These are phyloP conservation scores for Sphaceloma murrayae DNA, from an alignment of 2,329 filamentous ascomycete species.

Conservation along the genomic window DNA sequence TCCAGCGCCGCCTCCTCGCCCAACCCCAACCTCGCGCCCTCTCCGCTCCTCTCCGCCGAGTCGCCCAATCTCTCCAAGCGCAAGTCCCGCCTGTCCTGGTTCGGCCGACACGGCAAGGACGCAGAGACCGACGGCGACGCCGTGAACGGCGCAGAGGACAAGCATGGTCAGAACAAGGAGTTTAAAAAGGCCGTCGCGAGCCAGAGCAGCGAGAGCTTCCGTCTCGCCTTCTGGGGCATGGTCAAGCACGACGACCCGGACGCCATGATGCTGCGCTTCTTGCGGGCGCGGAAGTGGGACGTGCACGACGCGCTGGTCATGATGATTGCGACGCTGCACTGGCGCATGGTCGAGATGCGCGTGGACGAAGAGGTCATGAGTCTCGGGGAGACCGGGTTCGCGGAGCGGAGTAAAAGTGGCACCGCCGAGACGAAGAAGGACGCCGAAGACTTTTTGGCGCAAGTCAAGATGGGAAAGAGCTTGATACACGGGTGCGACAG, in stretches of 20 bases:
- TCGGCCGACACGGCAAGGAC: constrained; percentile 42
- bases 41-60: constrained; percentile 1
- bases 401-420: constrained; percentile 48
- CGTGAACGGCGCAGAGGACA: constrained; percentile 57
- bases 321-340: constrained; percentile 88
- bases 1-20: constrained; percentile 18
- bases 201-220: constrained; percentile 66
- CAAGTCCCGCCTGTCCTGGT: constrained; percentile 64
- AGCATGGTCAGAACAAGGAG: constrained; percentile 81
- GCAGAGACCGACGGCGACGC: constrained; percentile 27
- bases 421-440: constrained; percentile 56
- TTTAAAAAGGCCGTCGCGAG: constrained; percentile 73
- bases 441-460: constrained; percentile 67
- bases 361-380: constrained; percentile 83
- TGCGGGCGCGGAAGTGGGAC: constrained; percentile 91
- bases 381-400: constrained; percentile 61
- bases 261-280: constrained; percentile 67
- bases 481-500: constrained; percentile 84
- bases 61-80: constrained; percentile 40
- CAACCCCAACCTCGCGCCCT: constrained; percentile 11
- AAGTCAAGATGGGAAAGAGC: constrained; percentile 84
- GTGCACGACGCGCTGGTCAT: constrained; percentile 87
- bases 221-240: constrained; percentile 82
- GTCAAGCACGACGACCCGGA: constrained; percentile 93
- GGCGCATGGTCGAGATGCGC: constrained; percentile 72